Conservation (phyloP, 164 flowering plant species). For the Kalanchoe fedtschenkoi region DNA sequence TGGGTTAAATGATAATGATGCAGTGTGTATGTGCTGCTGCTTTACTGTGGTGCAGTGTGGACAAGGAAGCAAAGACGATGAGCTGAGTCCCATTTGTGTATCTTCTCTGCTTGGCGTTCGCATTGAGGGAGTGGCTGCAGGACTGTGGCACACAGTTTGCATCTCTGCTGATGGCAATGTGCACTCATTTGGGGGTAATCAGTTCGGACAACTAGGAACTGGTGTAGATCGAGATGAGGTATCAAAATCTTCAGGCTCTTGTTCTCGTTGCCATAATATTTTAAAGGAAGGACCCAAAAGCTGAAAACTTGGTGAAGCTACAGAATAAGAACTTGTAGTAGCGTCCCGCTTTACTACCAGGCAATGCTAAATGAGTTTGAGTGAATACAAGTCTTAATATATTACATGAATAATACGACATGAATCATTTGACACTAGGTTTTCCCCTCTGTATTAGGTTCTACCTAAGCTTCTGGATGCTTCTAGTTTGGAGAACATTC, state of each 20-base stretch:
- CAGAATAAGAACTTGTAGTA: no score
- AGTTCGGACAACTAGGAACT: slow-evolving; percentile 98
- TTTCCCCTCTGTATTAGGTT: slow-evolving; percentile 34
- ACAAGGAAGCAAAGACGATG: slow-evolving; percentile 95
- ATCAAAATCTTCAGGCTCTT: neutral
- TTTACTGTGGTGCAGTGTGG: slow-evolving; percentile 60
- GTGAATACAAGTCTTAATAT: neutral
- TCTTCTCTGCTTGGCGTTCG: slow-evolving; percentile 74
- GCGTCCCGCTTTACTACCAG: no score
- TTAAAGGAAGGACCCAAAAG: no score
- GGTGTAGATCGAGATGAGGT: slow-evolving; percentile 97
- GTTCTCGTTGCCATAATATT: neutral
- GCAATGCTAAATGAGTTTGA: no score
- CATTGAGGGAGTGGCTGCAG: slow-evolving; percentile 67
- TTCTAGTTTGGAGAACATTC: slow-evolving; percentile 54
- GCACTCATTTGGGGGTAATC: slow-evolving; percentile 94
- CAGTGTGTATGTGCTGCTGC: slow-evolving; percentile 5
- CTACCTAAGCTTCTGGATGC: slow-evolving; percentile 78
- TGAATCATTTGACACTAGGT: neutral
- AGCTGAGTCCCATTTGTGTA: slow-evolving; percentile 74
- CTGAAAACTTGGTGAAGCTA: no score
- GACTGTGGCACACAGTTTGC: slow-evolving; percentile 95
- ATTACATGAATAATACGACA: no score
- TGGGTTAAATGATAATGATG: neutral
- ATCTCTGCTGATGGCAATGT: slow-evolving; percentile 81